phyloP scores from a whole-genome alignment of 129 eudicot species.

The Arctium minus region DNA sequence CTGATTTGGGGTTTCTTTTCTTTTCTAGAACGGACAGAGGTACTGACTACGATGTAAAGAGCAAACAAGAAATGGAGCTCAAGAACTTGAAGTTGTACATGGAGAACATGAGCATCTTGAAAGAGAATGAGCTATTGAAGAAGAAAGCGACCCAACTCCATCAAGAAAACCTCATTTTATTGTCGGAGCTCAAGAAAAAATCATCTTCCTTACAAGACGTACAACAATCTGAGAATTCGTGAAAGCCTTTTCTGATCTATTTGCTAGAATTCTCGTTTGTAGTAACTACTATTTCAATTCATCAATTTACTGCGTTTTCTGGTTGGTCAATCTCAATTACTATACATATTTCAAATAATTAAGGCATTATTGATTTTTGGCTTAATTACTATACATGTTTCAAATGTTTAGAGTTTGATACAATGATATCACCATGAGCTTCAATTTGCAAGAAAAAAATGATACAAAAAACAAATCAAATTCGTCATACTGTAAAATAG shows the following conservation, averaged over 20 bases:
- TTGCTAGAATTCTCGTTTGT: background rate
- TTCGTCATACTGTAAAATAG: background rate
- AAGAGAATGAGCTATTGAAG: constrained; percentile 66
- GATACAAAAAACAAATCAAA: background rate
- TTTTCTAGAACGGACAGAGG: constrained; percentile 24
- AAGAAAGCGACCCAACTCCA: constrained; percentile 61
- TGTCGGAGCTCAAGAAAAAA: constrained; percentile 45
- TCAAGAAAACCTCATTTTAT: constrained; percentile 56
- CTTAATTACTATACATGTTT: background rate
- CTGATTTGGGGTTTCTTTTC: background rate
- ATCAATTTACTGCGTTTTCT: background rate
- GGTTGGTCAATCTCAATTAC: background rate
- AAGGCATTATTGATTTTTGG: background rate
- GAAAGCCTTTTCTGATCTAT: background rate
- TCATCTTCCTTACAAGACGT: background rate
- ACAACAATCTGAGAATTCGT: background rate
- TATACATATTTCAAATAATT: background rate
- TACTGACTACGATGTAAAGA: constrained; percentile 19
- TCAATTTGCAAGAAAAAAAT: background rate
- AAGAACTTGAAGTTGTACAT: constrained; percentile 79
- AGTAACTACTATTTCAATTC: background rate
- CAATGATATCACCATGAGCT: background rate
- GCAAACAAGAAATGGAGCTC: constrained; percentile 43
- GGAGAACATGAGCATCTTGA: constrained; percentile 62
- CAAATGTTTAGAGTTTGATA: background rate